phyloP scores from a whole-genome alignment of 179 eudicot species.

The Kewa caespitosa region DNA sequence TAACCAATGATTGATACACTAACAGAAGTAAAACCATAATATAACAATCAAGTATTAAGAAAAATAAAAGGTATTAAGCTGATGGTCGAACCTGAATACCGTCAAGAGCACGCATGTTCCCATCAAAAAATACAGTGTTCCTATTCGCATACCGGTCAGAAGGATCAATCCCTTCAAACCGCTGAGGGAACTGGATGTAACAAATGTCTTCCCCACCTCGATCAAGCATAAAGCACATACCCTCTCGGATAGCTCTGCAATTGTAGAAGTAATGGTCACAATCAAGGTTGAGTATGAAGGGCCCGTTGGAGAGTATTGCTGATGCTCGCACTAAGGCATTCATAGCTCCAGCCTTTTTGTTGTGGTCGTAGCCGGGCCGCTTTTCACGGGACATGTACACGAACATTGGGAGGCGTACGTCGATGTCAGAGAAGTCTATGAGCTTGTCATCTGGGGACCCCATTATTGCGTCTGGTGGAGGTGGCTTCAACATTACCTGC shows the following conservation, averaged over 20 bases:
- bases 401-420: constrained; percentile 79
- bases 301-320: constrained; percentile 76
- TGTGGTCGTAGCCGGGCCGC: constrained; percentile 83
- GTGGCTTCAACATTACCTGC: constrained; percentile 84
- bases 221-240: constrained; percentile 96
- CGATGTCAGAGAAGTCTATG: constrained; percentile 64
- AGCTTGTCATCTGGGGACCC: constrained; percentile 50
- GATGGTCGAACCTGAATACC: constrained; percentile 58
- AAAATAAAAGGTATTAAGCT: too few relatives aligned
- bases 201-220: constrained; percentile 88
- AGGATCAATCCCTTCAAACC: constrained; percentile 94
- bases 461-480: constrained; percentile 56
- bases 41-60: too few relatives aligned
- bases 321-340: constrained; percentile 87
- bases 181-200: constrained; percentile 88
- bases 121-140: constrained; percentile 85
- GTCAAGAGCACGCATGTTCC: constrained; percentile 87
- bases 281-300: constrained; percentile 83
- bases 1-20: too few relatives aligned
- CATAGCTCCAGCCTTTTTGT: constrained; percentile 98
- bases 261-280: constrained; percentile 84
- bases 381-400: constrained; percentile 88
- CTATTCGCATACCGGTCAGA: constrained; percentile 91
- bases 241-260: constrained; percentile 75
- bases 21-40: too few relatives aligned